Base-by-base conservation (phyloP, 2,329 filamentous ascomycete species). In the Colletotrichum camelliae region DNA sequence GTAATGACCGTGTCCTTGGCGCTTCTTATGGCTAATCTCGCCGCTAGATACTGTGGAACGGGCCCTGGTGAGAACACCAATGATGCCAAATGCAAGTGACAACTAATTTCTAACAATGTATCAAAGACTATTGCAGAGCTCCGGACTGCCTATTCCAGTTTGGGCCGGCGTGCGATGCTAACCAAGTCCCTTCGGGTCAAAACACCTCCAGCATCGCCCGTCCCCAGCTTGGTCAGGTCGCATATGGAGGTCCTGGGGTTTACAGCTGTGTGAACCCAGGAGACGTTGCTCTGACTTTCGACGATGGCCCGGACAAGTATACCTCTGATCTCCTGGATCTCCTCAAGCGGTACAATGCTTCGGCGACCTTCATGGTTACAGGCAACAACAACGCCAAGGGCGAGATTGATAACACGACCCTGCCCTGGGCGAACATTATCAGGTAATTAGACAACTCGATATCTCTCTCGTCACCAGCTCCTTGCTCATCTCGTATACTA, bases 111-210 rank as follows among this genome's bases (percentile, higher is more conserved):
- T 66, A n/a, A 43, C n/a, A 43, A 24, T 43, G 7, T 52, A 12
- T 8, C 48, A 70, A 43, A 43, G 74, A 76, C 16, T 52, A 90
- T 81, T 91, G 90, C 81, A 84, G 84, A 73, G 86, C 89, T 55
- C 90, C 90, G 13, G 90, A 90, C 78, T 92, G 90, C 77, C 84
- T 88, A 75, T 88, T 90, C 78, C 80, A 85, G 77, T 90, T 88
- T 77, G 89, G 88, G 18, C 83, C 89, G 18, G 87, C 82, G 16
- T 92, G 90, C 79, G 89, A 91, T 78, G 89, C 86, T 67, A 90
- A 91, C 79, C 84, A 37, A 89, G 90, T 8, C 78, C 85, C 24
- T 5, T 18, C 71, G 27, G 90, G 90, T 18, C 81, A 83, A n/a
- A 89, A 89, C 77, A 91, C 89, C 4, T 87, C 87, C 4, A 83